A percentile compares a stretch with the other conserved stretches of the same genome.
phyloP scores from a whole-genome alignment of 805 yeast species.

The Ogataea henricii region DNA sequence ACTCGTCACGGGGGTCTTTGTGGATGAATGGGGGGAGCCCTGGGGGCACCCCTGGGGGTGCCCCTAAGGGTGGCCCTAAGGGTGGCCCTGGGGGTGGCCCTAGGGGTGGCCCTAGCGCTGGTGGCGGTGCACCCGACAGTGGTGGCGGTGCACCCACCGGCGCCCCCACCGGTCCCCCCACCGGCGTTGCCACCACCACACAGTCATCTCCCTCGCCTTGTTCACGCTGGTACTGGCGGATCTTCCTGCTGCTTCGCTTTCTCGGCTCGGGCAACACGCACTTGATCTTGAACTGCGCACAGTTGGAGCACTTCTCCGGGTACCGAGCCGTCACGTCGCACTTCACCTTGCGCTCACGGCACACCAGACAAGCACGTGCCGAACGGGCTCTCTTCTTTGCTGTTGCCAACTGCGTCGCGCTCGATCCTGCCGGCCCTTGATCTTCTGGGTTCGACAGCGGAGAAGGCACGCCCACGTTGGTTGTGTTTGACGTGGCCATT shows the following conservation, averaged over 20 bases:
- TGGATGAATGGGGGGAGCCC: conserved; percentile 21
- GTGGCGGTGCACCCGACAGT: not conserved
- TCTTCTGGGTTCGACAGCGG: conserved; percentile 5
- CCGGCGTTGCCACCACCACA: not conserved
- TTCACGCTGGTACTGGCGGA: conserved; percentile 21
- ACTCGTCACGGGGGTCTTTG: conserved; percentile 27
- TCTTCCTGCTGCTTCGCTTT: conserved; percentile 28
- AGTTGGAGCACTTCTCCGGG: conserved; percentile 61
- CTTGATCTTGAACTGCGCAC: conserved; percentile 64
- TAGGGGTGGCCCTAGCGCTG: not conserved
- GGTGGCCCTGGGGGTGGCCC: not conserved
- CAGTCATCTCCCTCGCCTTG: not conserved
- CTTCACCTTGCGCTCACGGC: conserved; percentile 77
- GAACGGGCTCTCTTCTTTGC: conserved; percentile 55
- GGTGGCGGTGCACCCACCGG: not conserved
- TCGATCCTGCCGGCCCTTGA: not conserved
- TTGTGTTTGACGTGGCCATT: not conserved
- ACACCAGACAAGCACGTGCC: conserved; percentile 73
- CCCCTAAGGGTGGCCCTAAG: not conserved
- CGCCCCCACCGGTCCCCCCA: not conserved
- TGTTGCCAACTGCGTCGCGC: not conserved
- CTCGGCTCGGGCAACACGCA: conserved; percentile 62
- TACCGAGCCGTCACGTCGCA: conserved; percentile 64
- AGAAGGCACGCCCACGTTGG: conserved; percentile 1
- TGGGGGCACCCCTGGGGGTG: not conserved